phyloP scores from a whole-genome alignment of 257 asterid species.

The Thymus mandschuricus region DNA sequence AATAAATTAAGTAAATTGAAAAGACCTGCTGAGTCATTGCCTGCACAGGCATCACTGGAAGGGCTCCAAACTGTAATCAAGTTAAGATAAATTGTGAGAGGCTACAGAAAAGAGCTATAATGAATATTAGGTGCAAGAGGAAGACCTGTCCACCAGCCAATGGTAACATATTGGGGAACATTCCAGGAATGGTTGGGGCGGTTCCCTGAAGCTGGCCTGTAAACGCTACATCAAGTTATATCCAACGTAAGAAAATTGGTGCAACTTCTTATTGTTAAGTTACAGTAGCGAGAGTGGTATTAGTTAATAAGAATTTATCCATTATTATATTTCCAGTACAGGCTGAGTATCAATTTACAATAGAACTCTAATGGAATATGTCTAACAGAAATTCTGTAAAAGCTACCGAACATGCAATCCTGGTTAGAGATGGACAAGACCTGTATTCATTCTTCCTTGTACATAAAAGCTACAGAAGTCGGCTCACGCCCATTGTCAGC shows the following conservation, averaged over 20 bases:
- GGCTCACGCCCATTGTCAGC: conserved; percentile 99
- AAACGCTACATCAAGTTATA: conserved; percentile 37
- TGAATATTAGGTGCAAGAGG: not conserved
- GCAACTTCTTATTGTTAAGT: conserved; percentile 26
- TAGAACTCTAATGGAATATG: conserved; percentile 31
- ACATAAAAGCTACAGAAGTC: conserved; percentile 99
- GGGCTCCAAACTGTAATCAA: conserved; percentile 66
- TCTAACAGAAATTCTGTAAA: conserved; percentile 42
- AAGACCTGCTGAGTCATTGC: conserved; percentile 99
- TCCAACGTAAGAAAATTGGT: conserved; percentile 28
- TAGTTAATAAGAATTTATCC: conserved; percentile 1
- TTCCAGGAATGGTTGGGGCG: conserved; percentile 71
- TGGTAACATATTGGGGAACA: conserved; percentile 82
- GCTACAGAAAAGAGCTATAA: conserved; percentile 23
- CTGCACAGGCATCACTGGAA: conserved; percentile 81
- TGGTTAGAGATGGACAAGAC: conserved; percentile 97
- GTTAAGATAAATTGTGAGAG: conserved; percentile 24
- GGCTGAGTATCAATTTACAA: conserved; percentile 30
- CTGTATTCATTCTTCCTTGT: conserved; percentile 91
- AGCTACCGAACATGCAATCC: conserved; percentile 82
- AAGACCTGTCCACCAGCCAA: conserved; percentile 73
- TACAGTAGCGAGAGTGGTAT: conserved; percentile 17
- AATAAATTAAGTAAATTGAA: conserved; percentile 15
- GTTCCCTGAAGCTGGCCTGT: conserved; percentile 88
- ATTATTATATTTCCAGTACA: conserved; percentile 26